Conservation (phyloP, 1,284 basidiomycete species). For the Sporisorium graminicola region DNA sequence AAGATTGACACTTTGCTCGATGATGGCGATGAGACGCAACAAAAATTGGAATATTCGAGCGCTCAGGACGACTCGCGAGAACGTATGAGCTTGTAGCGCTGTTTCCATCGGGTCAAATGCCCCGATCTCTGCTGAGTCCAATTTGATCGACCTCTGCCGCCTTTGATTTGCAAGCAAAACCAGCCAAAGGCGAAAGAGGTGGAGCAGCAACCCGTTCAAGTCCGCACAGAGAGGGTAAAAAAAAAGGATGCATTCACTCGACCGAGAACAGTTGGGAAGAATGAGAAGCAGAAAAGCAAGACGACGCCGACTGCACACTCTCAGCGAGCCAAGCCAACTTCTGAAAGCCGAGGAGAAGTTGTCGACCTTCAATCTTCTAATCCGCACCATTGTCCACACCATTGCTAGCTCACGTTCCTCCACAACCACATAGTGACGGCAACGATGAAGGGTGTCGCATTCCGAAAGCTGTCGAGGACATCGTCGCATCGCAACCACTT, state of each 20-base stretch:
- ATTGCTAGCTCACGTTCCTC: not conserved
- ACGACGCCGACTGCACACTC: not conserved
- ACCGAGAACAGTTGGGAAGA: conserved; percentile 31
- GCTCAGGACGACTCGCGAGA: conserved; percentile 7
- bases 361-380: not conserved
- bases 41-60: conserved; percentile 39
- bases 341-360: too few species aligned
- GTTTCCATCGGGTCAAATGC: not conserved
- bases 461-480: conserved; percentile 65
- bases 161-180: conserved; percentile 6
- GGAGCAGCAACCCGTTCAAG: conserved; percentile 18
- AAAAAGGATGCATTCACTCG: conserved; percentile 15
- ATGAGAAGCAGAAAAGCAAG: conserved; percentile 16
- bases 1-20: conserved; percentile 3
- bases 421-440: not conserved
- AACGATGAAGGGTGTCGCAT: conserved; percentile 68
- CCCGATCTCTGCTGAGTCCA: not conserved
- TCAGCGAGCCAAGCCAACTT: too few species aligned
- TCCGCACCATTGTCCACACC: not conserved
- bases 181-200: not conserved
- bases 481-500: conserved; percentile 52
- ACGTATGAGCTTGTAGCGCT: not conserved
- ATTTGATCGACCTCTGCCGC: conserved; percentile 8
- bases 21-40: conserved; percentile 38
- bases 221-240: not conserved